Evolutionary conservation across 257 asterid genomes (phyloP).

Genomic region (Osmanthus fragrans): DNA sequence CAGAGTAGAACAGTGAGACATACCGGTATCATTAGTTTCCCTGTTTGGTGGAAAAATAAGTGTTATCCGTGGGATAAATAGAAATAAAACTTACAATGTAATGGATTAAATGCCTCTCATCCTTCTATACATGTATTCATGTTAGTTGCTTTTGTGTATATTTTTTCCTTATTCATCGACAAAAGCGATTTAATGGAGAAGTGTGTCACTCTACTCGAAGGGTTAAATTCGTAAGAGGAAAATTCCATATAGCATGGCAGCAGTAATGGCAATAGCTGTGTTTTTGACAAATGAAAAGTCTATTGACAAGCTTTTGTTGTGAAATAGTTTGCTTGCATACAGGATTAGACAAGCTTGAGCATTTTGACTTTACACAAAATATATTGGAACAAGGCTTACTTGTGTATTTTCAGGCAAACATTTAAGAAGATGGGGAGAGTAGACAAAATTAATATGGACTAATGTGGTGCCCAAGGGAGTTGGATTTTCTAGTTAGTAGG

Average conservation of each 20-base stretch:
- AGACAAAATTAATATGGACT: not conserved
- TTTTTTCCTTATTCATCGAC: not conserved
- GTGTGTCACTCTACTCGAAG: not conserved
- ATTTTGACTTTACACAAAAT: not conserved
- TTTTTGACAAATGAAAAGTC: not conserved
- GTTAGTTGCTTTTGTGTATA: not conserved
- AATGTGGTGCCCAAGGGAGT: not conserved
- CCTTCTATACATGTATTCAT: not conserved
- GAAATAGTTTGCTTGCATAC: not conserved
- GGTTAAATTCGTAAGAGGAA: not conserved
- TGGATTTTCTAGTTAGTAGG: not conserved
- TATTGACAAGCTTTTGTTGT: not conserved
- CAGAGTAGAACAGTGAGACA: not conserved
- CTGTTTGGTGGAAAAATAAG: not conserved
- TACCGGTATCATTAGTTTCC: not conserved
- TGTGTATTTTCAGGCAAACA: not conserved
- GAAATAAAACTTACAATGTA: not conserved
- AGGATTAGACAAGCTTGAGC: not conserved
- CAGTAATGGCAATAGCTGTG: not conserved
- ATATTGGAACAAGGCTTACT: not conserved
- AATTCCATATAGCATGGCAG: not conserved
- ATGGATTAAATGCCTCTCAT: not conserved
- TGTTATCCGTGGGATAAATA: not conserved
- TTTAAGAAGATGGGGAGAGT: not conserved
- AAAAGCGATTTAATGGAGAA: not conserved